Percentiles rank a stretch among this genome's conserved stretches.
Conservation (phyloP, 2,329 filamentous ascomycete species). For the Neophaeococcomyces aloes region DNA sequence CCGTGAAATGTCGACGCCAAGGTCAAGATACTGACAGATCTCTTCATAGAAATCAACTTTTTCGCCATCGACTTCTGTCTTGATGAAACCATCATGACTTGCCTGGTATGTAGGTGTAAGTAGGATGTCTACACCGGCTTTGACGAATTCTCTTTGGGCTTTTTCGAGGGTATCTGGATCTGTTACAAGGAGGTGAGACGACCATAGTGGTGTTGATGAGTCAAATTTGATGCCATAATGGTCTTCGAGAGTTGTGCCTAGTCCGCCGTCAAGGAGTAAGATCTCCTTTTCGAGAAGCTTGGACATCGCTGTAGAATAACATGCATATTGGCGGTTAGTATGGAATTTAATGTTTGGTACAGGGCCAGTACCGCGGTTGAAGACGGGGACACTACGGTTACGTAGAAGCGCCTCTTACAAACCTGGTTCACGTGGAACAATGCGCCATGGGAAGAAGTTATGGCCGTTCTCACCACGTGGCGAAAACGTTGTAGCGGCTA, state of each 20-base stretch:
- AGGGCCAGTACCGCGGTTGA: too few relatives aligned
- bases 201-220: conserved; percentile 52
- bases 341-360: too few relatives aligned
- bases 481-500: too few relatives aligned
- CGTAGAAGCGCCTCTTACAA: too few relatives aligned
- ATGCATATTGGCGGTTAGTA: neutral
- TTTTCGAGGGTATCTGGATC: conserved; percentile 41
- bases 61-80: conserved; percentile 29
- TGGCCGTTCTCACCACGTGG: too few relatives aligned
- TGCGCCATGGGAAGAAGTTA: too few relatives aligned
- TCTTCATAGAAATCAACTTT: conserved; percentile 20
- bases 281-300: conserved; percentile 25
- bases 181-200: conserved; percentile 53
- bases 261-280: conserved; percentile 54
- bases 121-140: conserved; percentile 51
- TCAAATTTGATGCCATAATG: conserved; percentile 44
- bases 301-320: conserved; percentile 2
- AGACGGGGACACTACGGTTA: too few relatives aligned
- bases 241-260: conserved; percentile 56
- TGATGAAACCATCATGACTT: conserved; percentile 46
- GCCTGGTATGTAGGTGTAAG: conserved; percentile 60
- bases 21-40: conserved; percentile 29
- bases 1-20: conserved; percentile 29
- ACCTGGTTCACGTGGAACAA: too few relatives aligned
- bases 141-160: conserved; percentile 48